Percentiles rank a stretch among this genome's conserved stretches.
phyloP scores from a whole-genome alignment of 192 early-diverging fungal genomes.

The Coemansia sp. region DNA sequence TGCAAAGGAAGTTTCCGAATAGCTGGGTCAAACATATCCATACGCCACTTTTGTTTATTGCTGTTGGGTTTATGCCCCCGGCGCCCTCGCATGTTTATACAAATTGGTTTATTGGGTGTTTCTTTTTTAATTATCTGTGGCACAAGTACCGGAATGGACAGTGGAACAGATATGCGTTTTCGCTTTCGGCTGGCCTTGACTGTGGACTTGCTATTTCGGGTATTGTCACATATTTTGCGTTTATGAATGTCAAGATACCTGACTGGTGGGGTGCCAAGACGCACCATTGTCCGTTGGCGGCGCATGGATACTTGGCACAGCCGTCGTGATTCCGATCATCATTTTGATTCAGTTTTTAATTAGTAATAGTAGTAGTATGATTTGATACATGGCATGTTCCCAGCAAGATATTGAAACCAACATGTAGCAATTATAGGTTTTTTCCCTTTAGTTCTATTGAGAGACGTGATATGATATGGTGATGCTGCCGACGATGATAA shows the following conservation, averaged over 20 bases:
- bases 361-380: too few species aligned
- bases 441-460: too few species aligned
- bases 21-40: constrained; percentile 61
- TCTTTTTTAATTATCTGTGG: constrained; percentile 69
- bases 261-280: constrained; percentile 48
- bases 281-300: constrained; percentile 37
- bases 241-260: constrained; percentile 30
- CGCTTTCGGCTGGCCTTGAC: constrained; percentile 57
- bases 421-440: too few species aligned
- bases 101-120: constrained; percentile 55
- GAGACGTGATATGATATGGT: too few species aligned
- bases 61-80: constrained; percentile 59
- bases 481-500: too few species aligned
- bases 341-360: too few species aligned
- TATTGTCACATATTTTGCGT: constrained; percentile 45
- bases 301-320: constrained; percentile 13
- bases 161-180: constrained; percentile 61
- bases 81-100: constrained; percentile 53
- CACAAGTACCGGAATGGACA: constrained; percentile 60
- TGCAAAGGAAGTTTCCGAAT: constrained; percentile 59
- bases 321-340: too few species aligned
- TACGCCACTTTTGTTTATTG: constrained; percentile 65
- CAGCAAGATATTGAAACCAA: too few species aligned
- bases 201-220: constrained; percentile 49
- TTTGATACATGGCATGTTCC: too few species aligned